Evolutionary conservation across 2,329 filamentous ascomycete species (phyloP).

Genomic region (Colletotrichum sp.): DNA sequence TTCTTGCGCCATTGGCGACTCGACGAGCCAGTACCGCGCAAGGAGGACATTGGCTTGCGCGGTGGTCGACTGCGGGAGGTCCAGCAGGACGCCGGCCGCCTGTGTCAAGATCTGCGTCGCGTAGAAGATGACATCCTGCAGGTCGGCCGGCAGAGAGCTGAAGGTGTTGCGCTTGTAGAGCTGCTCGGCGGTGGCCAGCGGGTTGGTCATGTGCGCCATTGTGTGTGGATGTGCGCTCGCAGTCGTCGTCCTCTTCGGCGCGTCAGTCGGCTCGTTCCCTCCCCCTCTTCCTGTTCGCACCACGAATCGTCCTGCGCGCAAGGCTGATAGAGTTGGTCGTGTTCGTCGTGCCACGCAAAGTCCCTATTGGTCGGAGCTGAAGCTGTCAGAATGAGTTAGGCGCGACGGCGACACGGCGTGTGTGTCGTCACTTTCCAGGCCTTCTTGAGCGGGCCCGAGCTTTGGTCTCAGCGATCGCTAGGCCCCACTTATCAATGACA

Average conservation of each 20-base stretch:
- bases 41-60: slow-evolving; percentile 85
- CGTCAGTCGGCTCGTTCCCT: not conserved
- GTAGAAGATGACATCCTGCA: slow-evolving; percentile 76
- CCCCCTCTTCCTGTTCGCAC: not conserved
- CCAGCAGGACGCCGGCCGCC: slow-evolving; percentile 79
- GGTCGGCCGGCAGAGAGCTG: slow-evolving; percentile 66
- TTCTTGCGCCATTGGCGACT: slow-evolving; percentile 60
- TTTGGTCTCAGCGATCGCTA: not conserved
- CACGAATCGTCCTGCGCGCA: not conserved
- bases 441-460: not conserved
- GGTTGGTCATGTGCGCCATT: slow-evolving; percentile 55
- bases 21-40: slow-evolving; percentile 77
- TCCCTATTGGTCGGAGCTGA: slow-evolving; percentile 11
- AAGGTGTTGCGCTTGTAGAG: slow-evolving; percentile 62
- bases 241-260: not conserved
- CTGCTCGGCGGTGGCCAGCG: slow-evolving; percentile 75
- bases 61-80: slow-evolving; percentile 84
- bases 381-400: slow-evolving; percentile 6
- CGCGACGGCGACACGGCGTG: not conserved
- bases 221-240: not conserved
- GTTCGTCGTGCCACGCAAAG: not conserved
- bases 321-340: not conserved
- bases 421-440: slow-evolving; percentile 11
- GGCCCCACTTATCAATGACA: not conserved
- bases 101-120: slow-evolving; percentile 77